Percentiles rank a stretch among this genome's conserved stretches.
Conservation (phyloP, 768 basidiomycete species). For the Strobilomyces confusus region DNA sequence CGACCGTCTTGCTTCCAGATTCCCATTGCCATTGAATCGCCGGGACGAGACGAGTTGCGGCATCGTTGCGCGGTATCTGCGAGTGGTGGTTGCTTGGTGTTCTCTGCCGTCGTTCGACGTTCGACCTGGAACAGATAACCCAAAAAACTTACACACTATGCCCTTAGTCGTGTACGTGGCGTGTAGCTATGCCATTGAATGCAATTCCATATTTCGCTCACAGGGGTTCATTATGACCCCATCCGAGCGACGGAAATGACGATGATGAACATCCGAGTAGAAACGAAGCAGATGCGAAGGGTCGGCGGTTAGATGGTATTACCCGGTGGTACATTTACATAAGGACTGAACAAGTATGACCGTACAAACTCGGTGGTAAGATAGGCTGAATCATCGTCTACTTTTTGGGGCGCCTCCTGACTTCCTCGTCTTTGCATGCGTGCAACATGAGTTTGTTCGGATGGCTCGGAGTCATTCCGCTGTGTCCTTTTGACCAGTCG, state of each 20-base stretch:
- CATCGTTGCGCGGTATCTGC: slow-evolving; percentile 15
- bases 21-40: background rate
- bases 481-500: slow-evolving; percentile 92
- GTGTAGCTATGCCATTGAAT: too few species aligned
- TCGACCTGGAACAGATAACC: background rate
- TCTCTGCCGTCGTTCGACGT: background rate
- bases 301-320: slow-evolving; percentile 7
- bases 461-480: slow-evolving; percentile 66
- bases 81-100: background rate
- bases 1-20: background rate
- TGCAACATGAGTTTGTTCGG: slow-evolving; percentile 84
- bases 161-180: too few species aligned
- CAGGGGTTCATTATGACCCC: background rate
- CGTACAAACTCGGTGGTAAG: background rate
- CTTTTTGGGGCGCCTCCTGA: slow-evolving; percentile 55
- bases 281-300: background rate
- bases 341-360: background rate
- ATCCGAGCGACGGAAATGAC: background rate
- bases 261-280: background rate
- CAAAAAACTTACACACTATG: too few species aligned
- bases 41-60: slow-evolving; percentile 17
- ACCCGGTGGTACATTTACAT: slow-evolving; percentile 14
- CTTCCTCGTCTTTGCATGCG: slow-evolving; percentile 83
- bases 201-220: too few species aligned
- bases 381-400: slow-evolving; percentile 14